Percentiles rank a stretch among this genome's conserved stretches.
Evolutionary conservation across 352 stramenopile species (phyloP).

Genomic region (Phytophthora meadii): DNA sequence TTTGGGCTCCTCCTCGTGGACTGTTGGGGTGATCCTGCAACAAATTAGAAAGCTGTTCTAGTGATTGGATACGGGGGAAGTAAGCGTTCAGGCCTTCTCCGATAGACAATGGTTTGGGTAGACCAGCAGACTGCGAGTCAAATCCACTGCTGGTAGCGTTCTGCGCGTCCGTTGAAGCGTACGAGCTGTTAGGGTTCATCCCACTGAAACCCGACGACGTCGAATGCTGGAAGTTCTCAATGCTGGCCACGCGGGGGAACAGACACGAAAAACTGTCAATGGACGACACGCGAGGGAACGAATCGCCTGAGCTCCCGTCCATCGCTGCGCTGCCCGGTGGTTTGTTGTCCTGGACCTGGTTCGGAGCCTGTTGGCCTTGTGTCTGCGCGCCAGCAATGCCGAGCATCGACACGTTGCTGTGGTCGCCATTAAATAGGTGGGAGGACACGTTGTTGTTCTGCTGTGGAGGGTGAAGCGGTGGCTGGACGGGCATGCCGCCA

Average conservation of each 20-base stretch:
- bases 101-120: slow-evolving; percentile 71
- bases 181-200: slow-evolving; percentile 33
- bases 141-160: slow-evolving; percentile 36
- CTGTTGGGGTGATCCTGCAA: slow-evolving; percentile 72
- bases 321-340: slow-evolving; percentile 18
- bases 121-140: slow-evolving; percentile 25
- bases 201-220: slow-evolving; percentile 39
- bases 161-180: slow-evolving; percentile 29
- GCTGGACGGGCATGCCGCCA: slow-evolving; percentile 36
- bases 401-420: slow-evolving; percentile 47
- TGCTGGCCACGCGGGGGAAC: slow-evolving; percentile 82
- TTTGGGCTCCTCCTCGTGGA: slow-evolving; percentile 34
- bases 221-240: slow-evolving; percentile 77
- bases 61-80: slow-evolving; percentile 80
- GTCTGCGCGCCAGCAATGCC: slow-evolving; percentile 44
- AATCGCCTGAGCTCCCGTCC: slow-evolving; percentile 36
- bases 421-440: slow-evolving; percentile 48
- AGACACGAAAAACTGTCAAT: slow-evolving; percentile 88
- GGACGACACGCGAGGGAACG: slow-evolving; percentile 77
- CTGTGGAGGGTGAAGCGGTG: slow-evolving; percentile 41
- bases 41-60: slow-evolving; percentile 78
- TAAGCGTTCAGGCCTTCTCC: slow-evolving; percentile 72
- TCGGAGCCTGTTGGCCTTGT: slow-evolving; percentile 24
- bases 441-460: slow-evolving; percentile 34
- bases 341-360: slow-evolving; percentile 33